Evolutionary conservation across 2,329 filamentous ascomycete genomes (phyloP), one percentile per base, ranked within the genome.

Genomic region (Microdochium paspali): DNA sequence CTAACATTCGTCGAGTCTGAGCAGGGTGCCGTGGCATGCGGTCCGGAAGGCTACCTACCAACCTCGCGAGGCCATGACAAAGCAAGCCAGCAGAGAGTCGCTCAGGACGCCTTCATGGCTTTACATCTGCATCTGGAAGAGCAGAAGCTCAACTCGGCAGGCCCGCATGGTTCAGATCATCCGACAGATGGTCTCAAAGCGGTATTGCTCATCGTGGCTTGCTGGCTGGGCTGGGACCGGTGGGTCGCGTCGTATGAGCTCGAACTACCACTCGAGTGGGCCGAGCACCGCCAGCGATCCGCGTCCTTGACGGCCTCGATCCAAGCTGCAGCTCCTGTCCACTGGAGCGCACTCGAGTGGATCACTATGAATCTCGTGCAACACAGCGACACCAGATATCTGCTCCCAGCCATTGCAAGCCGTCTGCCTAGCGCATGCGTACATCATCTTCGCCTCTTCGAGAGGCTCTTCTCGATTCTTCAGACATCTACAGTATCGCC

Each of bases 81-180:
- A 31, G 77, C 79, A 48, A 72, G 73, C 45, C 76, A 81, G 40
- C 73, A 77, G 48, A 82, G 73, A 58, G 67, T 81, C 47, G 74
- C 85, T 28, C 69, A 84, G 60, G 78, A 87, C 58, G 73, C 86
- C 46, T 76, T 91, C 31, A 71, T 94, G 53, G 85, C 80, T 1
- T 71, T 98, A 12, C 93, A 98, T 66, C 72, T 97, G 3, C 70
- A 95, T n/a, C 76, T 86, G 0, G 91, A 98, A 62, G 93, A 98
- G 61, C 76, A 86, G 52, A 97, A 95, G 60, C 76, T 98, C 2
- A 80, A 87, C 51, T 77, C 83, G 4, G 70, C 73, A 51, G 64
- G 65, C 0, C 66, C 71, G 0, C 71, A 74, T 45, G 66, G 68
- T 32, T 53, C 58, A 2, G 70, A 71, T 3, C 67, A 70, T 0